phyloP scores from a whole-genome alignment of 192 early-diverging fungal species.

The Coemansia sp. region DNA sequence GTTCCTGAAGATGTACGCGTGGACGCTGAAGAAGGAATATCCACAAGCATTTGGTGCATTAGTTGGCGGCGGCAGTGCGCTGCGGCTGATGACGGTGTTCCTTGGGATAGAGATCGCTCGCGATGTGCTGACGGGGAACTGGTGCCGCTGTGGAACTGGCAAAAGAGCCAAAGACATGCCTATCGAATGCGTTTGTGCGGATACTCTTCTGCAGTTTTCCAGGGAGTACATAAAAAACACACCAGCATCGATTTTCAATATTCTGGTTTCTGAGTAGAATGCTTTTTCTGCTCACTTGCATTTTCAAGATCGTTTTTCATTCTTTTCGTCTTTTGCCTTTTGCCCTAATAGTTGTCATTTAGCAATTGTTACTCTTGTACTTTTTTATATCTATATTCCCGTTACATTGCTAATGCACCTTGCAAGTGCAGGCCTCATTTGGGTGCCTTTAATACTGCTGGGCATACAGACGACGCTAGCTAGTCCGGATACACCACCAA shows the following conservation, averaged over 20 bases:
- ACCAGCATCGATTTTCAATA: conserved; percentile 11
- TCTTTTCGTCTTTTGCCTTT: not conserved
- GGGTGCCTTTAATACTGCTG: conserved; percentile 7
- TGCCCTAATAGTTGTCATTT: not conserved
- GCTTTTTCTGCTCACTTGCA: not conserved
- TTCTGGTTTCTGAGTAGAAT: not conserved
- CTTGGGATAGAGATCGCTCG: conserved; percentile 33
- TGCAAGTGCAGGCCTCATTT: not conserved
- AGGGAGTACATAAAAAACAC: conserved; percentile 16
- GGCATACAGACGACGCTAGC: not conserved
- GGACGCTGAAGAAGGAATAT: conserved; percentile 11
- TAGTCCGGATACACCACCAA: not conserved
- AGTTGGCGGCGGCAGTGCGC: not conserved
- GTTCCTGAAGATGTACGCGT: conserved; percentile 19
- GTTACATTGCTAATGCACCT: not conserved
- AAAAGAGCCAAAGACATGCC: conserved; percentile 5
- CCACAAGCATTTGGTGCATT: conserved; percentile 10
- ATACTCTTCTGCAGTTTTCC: conserved; percentile 12
- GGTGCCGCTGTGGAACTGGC: conserved; percentile 34
- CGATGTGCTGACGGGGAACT: conserved; percentile 41
- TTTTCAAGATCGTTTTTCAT: not conserved
- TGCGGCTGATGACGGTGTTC: conserved; percentile 19
- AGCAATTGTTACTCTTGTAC: not conserved
- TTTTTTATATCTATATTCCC: not conserved
- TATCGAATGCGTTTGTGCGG: conserved; percentile 26